phyloP scores from a whole-genome alignment of 176 grass and related monocot genomes.

The Aegilops umbellulata region DNA sequence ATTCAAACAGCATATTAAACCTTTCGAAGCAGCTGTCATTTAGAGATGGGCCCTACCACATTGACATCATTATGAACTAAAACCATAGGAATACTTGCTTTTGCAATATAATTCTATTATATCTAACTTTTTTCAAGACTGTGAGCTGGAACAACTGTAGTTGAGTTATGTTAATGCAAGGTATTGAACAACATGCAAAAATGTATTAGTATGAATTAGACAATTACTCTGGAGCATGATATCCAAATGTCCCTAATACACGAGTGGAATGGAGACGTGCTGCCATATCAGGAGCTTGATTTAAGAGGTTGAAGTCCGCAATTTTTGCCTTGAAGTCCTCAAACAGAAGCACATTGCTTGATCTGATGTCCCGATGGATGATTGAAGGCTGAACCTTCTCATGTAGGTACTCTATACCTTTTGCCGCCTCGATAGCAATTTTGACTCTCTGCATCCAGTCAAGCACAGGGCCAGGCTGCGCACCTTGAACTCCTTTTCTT shows the following conservation, averaged over 20 bases:
- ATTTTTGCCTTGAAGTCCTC: conserved; percentile 81
- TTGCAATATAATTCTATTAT: conserved; percentile 5
- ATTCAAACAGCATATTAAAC: not conserved
- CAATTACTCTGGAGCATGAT: conserved; percentile 70
- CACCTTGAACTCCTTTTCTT: conserved; percentile 75
- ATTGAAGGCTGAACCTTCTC: conserved; percentile 76
- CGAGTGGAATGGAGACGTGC: conserved; percentile 73
- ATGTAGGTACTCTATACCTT: conserved; percentile 74
- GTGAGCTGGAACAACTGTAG: not conserved
- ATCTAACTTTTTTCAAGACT: conserved; percentile 3
- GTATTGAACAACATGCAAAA: not conserved
- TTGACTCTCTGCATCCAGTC: conserved; percentile 68
- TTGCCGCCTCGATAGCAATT: conserved; percentile 74
- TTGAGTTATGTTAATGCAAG: conserved; percentile 1
- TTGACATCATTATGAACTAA: not conserved
- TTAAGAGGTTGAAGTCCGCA: conserved; percentile 73
- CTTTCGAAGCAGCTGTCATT: not conserved
- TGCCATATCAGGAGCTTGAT: conserved; percentile 82
- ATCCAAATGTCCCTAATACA: conserved; percentile 74
- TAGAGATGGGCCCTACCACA: conserved; percentile 7
- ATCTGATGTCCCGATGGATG: conserved; percentile 76
- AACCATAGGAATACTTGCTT: not conserved
- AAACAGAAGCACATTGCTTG: conserved; percentile 75
- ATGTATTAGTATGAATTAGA: conserved; percentile 28
- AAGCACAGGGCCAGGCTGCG: conserved; percentile 69